phyloP scores from a whole-genome alignment of 108 stramenopile species.

The Aureococcus anophagefferens region DNA sequence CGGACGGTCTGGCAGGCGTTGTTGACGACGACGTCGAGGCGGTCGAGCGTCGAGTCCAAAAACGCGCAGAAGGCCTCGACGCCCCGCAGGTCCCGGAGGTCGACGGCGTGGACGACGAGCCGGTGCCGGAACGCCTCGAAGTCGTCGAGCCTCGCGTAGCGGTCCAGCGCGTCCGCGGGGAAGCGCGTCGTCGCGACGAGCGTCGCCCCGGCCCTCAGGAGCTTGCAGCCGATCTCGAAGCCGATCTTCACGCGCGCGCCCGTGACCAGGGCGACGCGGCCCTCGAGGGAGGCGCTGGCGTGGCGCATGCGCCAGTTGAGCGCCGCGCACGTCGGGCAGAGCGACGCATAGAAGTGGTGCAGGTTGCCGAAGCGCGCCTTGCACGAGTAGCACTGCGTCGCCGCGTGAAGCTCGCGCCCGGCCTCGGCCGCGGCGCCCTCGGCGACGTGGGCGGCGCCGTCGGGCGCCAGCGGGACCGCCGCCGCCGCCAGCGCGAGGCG shows the following conservation, averaged over 20 bases:
- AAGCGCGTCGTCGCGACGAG: slow-evolving; percentile 76
- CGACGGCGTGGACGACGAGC: slow-evolving; percentile 65
- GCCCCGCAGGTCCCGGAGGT: slow-evolving; percentile 70
- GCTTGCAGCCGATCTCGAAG: slow-evolving; percentile 62
- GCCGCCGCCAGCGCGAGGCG: too few species aligned
- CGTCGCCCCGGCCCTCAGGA: slow-evolving; percentile 49
- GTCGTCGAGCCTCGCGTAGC: slow-evolving; percentile 28
- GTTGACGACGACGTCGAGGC: slow-evolving; percentile 75
- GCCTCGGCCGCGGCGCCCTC: too few species aligned
- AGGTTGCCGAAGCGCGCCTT: slow-evolving; percentile 65
- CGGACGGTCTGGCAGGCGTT: slow-evolving; percentile 87
- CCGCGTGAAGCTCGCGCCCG: slow-evolving; percentile 59
- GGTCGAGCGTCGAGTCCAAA: slow-evolving; percentile 25
- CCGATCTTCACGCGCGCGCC: slow-evolving; percentile 84
- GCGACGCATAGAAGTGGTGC: slow-evolving; percentile 77
- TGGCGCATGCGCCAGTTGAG: slow-evolving; percentile 72
- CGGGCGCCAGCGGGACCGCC: too few species aligned
- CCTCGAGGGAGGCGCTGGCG: slow-evolving; percentile 45
- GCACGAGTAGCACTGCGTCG: slow-evolving; percentile 71
- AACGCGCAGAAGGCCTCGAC: slow-evolving; percentile 69
- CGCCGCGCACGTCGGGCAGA: slow-evolving; percentile 69
- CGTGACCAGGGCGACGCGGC: slow-evolving; percentile 65
- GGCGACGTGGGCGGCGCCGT: too few species aligned
- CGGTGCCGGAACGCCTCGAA: slow-evolving; percentile 38
- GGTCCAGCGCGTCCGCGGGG: slow-evolving; percentile 56